Evolutionary conservation across 768 basidiomycete genomes (phyloP), one percentile per base, ranked within the genome.

Genomic region (Fomitopsis pulvina): DNA sequence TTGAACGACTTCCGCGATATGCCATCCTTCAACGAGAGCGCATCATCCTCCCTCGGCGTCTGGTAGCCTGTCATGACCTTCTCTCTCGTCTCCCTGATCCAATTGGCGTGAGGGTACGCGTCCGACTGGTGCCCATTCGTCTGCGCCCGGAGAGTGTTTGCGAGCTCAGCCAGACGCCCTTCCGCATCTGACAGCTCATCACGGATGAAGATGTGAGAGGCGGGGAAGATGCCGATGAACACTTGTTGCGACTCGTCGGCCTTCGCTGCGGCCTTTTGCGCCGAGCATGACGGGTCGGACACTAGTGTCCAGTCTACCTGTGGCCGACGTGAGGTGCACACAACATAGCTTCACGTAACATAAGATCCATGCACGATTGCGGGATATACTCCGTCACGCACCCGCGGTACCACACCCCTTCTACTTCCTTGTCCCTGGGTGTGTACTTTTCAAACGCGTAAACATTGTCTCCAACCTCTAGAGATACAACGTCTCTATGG

Each of bases 401-500:
- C 88, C 95, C 95, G 71, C 95, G 76, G 68, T 92, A 97, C 95
- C 95, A 98, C 14, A 82, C 67, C 18, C 84, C 85, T 48, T 88
- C 87, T 11, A 79, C 80, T 47, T 89, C 87, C 61, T 85, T 87
- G 50, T 71, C 76, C 45, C 72, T 72, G 10, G 86, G 84, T 0
- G 76, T 83, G 65, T 92, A 94, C 63, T 85, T 85, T 71, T 98
- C 95, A 61, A 97, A 97, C 16, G 93, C 92, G 68, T 97, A 97
- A 28, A 98, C 83, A 63, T 97, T 94, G 66, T 96, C 94, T 41
- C 95, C 95, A 25, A 97, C 87, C 58, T 96, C 93, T 49, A 98
- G 77, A 5, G 85, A 77, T 28, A 92, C 90, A 21, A 90, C 83
- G 54, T 90, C 87, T 47, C 80, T 75, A 68, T 84, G 76, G 0